A percentile compares a stretch with the other conserved stretches of the same genome.
Evolutionary conservation across 1,284 basidiomycete genomes (phyloP).

Genomic region (Cutaneotrichosporon cavernicola): DNA sequence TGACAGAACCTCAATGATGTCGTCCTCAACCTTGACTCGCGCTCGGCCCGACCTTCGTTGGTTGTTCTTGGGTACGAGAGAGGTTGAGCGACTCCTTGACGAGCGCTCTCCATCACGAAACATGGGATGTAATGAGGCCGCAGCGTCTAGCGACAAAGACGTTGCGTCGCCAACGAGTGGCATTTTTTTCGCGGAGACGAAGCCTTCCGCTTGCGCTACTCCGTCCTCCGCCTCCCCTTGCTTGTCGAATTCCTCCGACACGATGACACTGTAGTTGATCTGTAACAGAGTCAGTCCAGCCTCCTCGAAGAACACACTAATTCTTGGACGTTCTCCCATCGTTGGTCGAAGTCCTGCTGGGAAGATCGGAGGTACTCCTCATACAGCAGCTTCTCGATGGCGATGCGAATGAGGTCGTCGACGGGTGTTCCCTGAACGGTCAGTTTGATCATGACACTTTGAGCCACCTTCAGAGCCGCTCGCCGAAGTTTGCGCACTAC

Average conservation of each 20-base stretch:
- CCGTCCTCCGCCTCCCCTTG: slow-evolving; percentile 25
- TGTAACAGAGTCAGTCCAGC: slow-evolving; percentile 21
- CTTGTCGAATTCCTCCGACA: slow-evolving; percentile 42
- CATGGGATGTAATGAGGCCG: slow-evolving; percentile 35
- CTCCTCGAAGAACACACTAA: slow-evolving; percentile 57
- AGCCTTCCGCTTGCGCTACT: slow-evolving; percentile 24
- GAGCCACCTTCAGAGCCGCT: slow-evolving; percentile 60
- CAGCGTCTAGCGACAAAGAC: slow-evolving; percentile 2
- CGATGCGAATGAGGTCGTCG: slow-evolving; percentile 63
- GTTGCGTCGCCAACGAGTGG: slow-evolving; percentile 12
- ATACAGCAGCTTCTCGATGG: slow-evolving; percentile 66
- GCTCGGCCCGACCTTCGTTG: neutral
- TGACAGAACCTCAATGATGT: slow-evolving; percentile 37
- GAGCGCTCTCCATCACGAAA: slow-evolving; percentile 24
- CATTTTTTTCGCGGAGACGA: slow-evolving; percentile 35
- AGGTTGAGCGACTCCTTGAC: slow-evolving; percentile 23
- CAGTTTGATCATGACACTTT: neutral
- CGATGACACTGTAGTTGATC: slow-evolving; percentile 51
- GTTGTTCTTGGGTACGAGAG: slow-evolving; percentile 8
- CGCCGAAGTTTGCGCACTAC: slow-evolving; percentile 61
- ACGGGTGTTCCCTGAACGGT: slow-evolving; percentile 61
- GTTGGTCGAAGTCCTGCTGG: slow-evolving; percentile 68
- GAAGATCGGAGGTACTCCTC: slow-evolving; percentile 68
- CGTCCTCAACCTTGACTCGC: slow-evolving; percentile 25
- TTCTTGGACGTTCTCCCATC: slow-evolving; percentile 86